Base-by-base conservation (phyloP, 2,329 filamentous ascomycete genomes). In the Aspergillus ustus region DNA sequence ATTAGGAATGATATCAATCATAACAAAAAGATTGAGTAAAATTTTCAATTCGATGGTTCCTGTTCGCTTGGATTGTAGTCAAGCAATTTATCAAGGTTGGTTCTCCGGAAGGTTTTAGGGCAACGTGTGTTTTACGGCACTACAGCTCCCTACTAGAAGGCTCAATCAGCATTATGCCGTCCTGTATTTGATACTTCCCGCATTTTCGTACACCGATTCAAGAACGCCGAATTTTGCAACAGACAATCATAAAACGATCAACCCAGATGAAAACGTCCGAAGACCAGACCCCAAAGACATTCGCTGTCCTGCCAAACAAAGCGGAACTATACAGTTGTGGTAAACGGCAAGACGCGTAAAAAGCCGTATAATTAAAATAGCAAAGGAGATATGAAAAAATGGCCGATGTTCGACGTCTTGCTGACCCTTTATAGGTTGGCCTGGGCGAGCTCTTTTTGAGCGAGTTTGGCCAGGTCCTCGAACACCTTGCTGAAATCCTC, bases 401-500 rank as follows among this genome's bases (percentile, higher is more conserved):
- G 56, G 49, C 46, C 54, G 31, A 28, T 56, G 52, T 55, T 58
- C 59, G 59, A 56, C 55, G 28, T 59, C 63, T 52, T 49, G 60
- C 54, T 63, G 51, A 62, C 54, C 60, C 61, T 66, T 70, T 73
- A 82, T 68, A 88, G 80, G 76, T 81, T 84, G 60, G 87, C 83
- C 64, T 80, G 81, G 76, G 84, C 81, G 52, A 77, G 78, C 72
- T 88, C 84, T 80, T 88, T 88, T 67, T 82, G 71, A 46, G 85
- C 85, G 60, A 87, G 70, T 78, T 87, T 87, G 64, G 82, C 80
- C 69, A 89, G 73, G 66, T 87, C 84, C 51, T 77, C 80, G 70
- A 83, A 87, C 7, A 81, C 79, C 72, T 85, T 82, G 63, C 75
- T 78, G 70, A 83, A 87, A 61, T 81, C 82, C 66, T 80, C 77